Conservation (phyloP, 108 stramenopile species). For the Cylindrotheca fusiformis region DNA sequence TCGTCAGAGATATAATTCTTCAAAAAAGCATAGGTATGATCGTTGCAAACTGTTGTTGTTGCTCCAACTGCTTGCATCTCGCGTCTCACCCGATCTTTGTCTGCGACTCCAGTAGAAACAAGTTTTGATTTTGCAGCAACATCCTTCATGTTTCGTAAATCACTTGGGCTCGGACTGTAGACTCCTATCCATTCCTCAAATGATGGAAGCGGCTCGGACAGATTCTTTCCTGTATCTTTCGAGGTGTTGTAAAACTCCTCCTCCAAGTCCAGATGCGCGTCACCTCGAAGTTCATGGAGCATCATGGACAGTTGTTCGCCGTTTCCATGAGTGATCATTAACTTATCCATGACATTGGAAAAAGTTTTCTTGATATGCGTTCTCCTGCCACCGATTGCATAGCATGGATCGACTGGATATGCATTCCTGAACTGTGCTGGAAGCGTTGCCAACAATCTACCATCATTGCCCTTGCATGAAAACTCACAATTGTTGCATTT, state of each 20-base stretch:
- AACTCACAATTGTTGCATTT: neutral
- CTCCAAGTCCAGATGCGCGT: neutral
- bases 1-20: neutral
- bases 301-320: neutral
- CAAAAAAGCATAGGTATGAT: neutral
- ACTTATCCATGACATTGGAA: neutral
- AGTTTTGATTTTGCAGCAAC: neutral
- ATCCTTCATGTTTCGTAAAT: neutral
- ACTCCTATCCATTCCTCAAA: neutral
- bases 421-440: neutral
- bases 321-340: neutral
- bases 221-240: neutral
- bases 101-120: neutral
- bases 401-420: neutral
- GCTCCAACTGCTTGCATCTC: neutral
- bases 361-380: neutral
- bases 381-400: neutral
- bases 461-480: neutral
- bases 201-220: neutral
- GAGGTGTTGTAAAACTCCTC: neutral
- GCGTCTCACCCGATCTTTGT: neutral
- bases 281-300: neutral
- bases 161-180: neutral
- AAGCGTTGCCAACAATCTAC: neutral
- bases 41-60: neutral